These are phyloP conservation scores for Ananas comosus DNA, from an alignment of 176 grass and related monocot genomes.

Conservation along the genomic window DNA sequence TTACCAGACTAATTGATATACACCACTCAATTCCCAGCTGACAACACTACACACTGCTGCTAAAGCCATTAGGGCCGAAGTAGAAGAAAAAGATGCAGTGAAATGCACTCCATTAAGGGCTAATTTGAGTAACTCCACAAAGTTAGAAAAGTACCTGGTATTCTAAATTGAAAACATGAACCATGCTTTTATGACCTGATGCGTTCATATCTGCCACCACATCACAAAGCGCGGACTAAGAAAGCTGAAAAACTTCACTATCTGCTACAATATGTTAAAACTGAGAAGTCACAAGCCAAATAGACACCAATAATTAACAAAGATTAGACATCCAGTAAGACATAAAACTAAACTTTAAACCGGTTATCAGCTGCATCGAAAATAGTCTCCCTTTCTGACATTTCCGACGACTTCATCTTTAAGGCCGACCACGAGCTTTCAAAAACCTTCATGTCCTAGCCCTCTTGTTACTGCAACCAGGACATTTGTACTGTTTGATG, in stretches of 20 bases:
- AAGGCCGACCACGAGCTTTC: slow-evolving; percentile 3
- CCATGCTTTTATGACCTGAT: too few species aligned
- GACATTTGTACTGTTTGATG: slow-evolving; percentile 38
- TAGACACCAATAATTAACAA: slow-evolving; percentile 14
- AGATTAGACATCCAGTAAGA: not conserved
- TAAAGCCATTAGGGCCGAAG: too few species aligned
- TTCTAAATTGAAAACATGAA: too few species aligned
- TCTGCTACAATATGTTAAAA: not conserved
- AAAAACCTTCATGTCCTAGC: slow-evolving; percentile 9
- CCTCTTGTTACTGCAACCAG: slow-evolving; percentile 43
- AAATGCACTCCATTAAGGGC: too few species aligned
- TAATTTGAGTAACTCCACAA: too few species aligned
- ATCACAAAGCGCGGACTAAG: not conserved
- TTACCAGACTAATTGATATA: too few species aligned
- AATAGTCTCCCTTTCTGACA: not conserved
- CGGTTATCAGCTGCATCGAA: slow-evolving; percentile 8
- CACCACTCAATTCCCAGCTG: too few species aligned
- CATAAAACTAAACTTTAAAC: slow-evolving; percentile 8
- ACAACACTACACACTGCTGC: too few species aligned
- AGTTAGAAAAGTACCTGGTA: too few species aligned
- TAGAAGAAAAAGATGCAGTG: too few species aligned
- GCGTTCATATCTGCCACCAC: too few species aligned
- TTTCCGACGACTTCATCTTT: not conserved
- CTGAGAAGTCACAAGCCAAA: slow-evolving; percentile 8
- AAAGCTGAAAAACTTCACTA: not conserved